Conservation (phyloP, 1,284 basidiomycete species). For the Cutaneotrichosporon daszewskae region DNA sequence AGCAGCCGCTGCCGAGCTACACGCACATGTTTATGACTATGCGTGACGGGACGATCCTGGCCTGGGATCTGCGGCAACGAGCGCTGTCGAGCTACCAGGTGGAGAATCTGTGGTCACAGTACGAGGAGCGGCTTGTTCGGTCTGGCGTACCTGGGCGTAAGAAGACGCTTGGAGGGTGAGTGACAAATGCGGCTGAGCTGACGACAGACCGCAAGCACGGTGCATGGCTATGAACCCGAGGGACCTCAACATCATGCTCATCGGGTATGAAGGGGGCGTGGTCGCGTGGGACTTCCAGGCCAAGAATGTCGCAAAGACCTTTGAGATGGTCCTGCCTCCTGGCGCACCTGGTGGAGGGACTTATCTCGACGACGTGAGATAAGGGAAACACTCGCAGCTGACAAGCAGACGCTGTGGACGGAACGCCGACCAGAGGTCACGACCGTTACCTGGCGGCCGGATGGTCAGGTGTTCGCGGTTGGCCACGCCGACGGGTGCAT, state of each 20-base stretch:
- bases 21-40: constrained; percentile 44
- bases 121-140: constrained; percentile 62
- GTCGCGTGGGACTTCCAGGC: constrained; percentile 67
- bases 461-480: constrained; percentile 51
- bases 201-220: constrained; percentile 4
- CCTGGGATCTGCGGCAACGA: constrained; percentile 64
- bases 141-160: constrained; percentile 55
- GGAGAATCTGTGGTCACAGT: constrained; percentile 67
- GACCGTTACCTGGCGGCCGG: constrained; percentile 61
- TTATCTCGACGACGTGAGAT: constrained; percentile 47
- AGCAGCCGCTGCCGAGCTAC: constrained; percentile 38
- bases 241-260: constrained; percentile 70
- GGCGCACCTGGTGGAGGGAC: constrained; percentile 74
- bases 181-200: constrained; percentile 10
- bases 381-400: neutral
- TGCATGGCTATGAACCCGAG: constrained; percentile 70
- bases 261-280: constrained; percentile 77
- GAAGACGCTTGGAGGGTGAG: constrained; percentile 48
- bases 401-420: constrained; percentile 57
- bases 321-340: constrained; percentile 63
- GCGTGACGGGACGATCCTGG: constrained; percentile 48
- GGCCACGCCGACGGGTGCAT: constrained; percentile 77
- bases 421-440: constrained; percentile 70
- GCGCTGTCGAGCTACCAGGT: constrained; percentile 60
- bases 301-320: constrained; percentile 58